Conservation (phyloP, 169 alveolate genomes). For the Plasmodium malariae region DNA sequence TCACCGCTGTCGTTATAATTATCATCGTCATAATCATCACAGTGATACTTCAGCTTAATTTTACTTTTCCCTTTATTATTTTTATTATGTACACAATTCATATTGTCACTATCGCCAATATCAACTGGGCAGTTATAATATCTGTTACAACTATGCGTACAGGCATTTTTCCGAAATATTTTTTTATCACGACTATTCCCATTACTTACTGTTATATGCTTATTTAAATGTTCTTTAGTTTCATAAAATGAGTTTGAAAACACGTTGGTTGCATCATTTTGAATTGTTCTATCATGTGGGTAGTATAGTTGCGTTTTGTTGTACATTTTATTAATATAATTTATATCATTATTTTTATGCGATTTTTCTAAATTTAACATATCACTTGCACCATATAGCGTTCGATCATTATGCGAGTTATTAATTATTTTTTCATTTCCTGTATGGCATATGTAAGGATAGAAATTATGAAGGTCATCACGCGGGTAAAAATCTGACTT, state of each 20-base stretch:
- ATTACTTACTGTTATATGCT: not conserved
- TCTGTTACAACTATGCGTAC: not conserved
- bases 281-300: not conserved
- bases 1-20: not conserved
- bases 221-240: not conserved
- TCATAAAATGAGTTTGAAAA: slow-evolving; percentile 4
- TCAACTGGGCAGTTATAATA: not conserved
- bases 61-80: not conserved
- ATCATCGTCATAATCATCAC: not conserved
- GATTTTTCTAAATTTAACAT: not conserved
- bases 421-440: not conserved
- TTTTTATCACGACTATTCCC: not conserved
- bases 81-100: not conserved
- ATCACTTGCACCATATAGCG: not conserved
- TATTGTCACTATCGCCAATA: not conserved
- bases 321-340: not conserved
- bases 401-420: not conserved
- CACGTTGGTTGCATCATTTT: not conserved
- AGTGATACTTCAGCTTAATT: not conserved
- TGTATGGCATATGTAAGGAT: not conserved
- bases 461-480: not conserved
- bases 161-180: not conserved
- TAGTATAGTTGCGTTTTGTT: not conserved
- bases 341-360: not conserved
- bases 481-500: not conserved